Percentiles rank a stretch among this genome's conserved stretches.
These are phyloP conservation scores for Fusarium algeriense DNA, from an alignment of 2,329 filamentous ascomycete genomes.

Conservation along the genomic window DNA sequence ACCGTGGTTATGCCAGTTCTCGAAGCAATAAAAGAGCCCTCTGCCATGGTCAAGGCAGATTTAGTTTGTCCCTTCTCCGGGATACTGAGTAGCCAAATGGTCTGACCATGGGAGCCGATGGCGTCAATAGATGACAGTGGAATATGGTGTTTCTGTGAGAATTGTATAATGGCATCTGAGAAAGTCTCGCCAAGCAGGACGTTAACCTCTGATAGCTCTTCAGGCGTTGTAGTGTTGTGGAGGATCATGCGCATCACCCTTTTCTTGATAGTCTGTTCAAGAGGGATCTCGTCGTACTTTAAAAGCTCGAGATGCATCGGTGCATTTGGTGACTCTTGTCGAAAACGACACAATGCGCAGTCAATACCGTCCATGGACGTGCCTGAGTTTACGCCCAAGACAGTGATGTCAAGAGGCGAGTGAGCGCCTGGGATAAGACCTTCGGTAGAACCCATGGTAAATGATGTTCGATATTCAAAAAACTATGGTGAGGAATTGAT, in stretches of 20 bases:
- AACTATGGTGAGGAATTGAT: neutral
- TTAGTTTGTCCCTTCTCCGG: neutral
- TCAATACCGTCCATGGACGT: neutral
- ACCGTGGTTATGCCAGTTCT: neutral
- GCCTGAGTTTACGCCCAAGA: neutral
- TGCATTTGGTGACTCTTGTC: neutral
- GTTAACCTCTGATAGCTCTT: constrained; percentile 1
- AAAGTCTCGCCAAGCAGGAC: neutral
- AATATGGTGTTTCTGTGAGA: neutral
- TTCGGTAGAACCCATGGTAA: neutral
- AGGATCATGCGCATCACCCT: constrained; percentile 1
- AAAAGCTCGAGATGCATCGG: neutral
- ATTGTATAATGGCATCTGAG: neutral
- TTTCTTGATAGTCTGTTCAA: neutral
- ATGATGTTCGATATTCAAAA: neutral
- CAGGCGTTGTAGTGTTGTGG: neutral
- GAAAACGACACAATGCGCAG: neutral
- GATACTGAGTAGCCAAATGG: neutral
- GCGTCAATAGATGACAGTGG: neutral
- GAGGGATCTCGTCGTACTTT: neutral
- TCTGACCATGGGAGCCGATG: constrained; percentile 1
- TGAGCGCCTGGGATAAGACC: neutral
- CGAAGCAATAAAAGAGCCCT: neutral
- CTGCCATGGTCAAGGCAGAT: neutral
- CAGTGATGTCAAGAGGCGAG: neutral